These are phyloP conservation scores for Aureobasidium sp. DNA, from an alignment of 2,329 filamentous ascomycete genomes.

Conservation along the genomic window DNA sequence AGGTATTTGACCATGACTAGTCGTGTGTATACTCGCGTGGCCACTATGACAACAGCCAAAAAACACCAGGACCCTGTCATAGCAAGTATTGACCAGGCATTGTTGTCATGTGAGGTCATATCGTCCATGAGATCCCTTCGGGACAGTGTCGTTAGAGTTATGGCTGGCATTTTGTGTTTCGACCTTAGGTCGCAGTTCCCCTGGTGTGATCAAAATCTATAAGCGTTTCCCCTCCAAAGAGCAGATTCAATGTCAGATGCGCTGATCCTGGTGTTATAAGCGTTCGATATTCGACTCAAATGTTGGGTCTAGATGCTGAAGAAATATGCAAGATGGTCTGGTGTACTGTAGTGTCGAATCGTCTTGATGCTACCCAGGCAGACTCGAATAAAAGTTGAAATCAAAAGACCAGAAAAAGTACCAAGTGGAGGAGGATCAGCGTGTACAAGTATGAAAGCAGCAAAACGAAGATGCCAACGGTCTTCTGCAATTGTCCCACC, in stretches of 20 bases:
- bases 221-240: too few relatives aligned
- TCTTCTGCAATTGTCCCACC: constrained; percentile 3
- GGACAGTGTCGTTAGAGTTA: background rate
- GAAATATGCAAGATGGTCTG: background rate
- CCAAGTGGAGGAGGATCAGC: background rate
- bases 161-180: constrained; percentile 1
- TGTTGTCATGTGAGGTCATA: constrained; percentile 10
- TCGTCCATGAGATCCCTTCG: background rate
- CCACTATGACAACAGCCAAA: constrained; percentile 14
- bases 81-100: constrained; percentile 15
- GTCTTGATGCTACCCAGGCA: background rate
- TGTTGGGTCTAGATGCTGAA: background rate
- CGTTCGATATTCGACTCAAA: background rate
- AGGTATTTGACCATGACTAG: constrained; percentile 39
- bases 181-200: background rate
- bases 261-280: background rate
- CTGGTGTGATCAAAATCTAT: background rate
- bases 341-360: background rate
- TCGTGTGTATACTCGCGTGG: constrained; percentile 30
- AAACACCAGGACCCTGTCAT: constrained; percentile 16
- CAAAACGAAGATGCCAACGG: constrained; percentile 4
- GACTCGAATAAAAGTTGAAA: background rate
- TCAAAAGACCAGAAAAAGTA: background rate
- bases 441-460: constrained; percentile 3
- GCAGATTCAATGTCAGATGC: background rate